A percentile compares a stretch with the other conserved stretches of the same genome.
These are phyloP conservation scores for Chaetomiaceae sp. DNA, from an alignment of 2,329 filamentous ascomycete species.

Conservation along the genomic window DNA sequence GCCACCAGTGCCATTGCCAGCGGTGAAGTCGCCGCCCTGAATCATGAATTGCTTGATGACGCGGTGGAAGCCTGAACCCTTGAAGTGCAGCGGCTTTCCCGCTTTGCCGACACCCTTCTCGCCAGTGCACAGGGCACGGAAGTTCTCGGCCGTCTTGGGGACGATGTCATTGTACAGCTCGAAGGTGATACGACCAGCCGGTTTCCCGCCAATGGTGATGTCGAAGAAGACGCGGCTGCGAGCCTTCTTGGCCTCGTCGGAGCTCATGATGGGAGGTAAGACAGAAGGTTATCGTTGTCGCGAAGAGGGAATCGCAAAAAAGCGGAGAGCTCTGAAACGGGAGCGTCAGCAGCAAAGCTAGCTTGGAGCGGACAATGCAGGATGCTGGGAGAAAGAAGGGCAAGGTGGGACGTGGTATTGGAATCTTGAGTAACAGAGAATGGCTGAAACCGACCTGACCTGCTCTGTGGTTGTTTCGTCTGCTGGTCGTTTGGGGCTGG, in stretches of 20 bases:
- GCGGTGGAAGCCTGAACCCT: constrained; percentile 88
- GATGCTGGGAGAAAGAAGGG: too few relatives aligned
- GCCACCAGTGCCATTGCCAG: constrained; percentile 88
- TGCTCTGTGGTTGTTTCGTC: neutral
- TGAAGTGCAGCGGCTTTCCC: constrained; percentile 87
- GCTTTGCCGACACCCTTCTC: constrained; percentile 81
- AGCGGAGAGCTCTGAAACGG: neutral
- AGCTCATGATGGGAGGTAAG: constrained; percentile 33
- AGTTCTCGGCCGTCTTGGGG: constrained; percentile 95
- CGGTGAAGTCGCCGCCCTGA: constrained; percentile 94
- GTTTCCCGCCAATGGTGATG: constrained; percentile 70
- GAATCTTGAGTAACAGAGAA: too few relatives aligned
- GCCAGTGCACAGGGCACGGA: constrained; percentile 87
- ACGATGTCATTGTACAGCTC: constrained; percentile 75
- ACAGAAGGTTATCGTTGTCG: neutral
- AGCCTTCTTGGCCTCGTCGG: constrained; percentile 44
- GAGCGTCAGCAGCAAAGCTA: neutral
- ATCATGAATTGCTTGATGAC: constrained; percentile 99
- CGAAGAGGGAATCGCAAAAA: neutral
- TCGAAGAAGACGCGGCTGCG: constrained; percentile 90
- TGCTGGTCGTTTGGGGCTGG: neutral
- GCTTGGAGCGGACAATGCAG: neutral
- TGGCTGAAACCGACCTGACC: too few relatives aligned
- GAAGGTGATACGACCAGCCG: constrained; percentile 75
- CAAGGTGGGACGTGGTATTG: too few relatives aligned